Base-by-base conservation (phyloP, 768 basidiomycete genomes). In the Leucocoprinus birnbaumii region DNA sequence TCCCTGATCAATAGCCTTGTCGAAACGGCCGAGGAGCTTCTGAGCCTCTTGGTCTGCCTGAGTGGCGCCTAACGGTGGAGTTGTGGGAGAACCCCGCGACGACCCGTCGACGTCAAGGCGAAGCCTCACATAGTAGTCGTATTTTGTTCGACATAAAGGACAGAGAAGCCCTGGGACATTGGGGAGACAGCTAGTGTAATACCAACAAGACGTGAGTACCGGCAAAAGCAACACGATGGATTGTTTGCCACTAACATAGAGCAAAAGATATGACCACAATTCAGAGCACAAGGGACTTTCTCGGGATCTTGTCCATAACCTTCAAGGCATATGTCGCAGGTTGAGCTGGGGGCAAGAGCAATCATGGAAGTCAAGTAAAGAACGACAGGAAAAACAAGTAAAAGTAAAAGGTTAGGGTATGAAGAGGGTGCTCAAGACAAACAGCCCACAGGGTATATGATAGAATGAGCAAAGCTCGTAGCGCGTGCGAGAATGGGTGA, bases 291-390 rank as follows among this genome's bases (percentile, higher is more conserved):
- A 48, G 87, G 87, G 7, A 78, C 74, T 38, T 38, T 38, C 64
- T 80, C 84, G 44, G 60, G 60, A 48, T 79, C 80, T 51, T 66
- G 66, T 48, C 74, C 74, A 65, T 85, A 89, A 27, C 71, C 68
- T 61, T 90, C 87, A 61, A 85, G 76, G 71, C 89, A 91, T 63
- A 90, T 79, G 71, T 90, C 88, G 77, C 88, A 91, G 47, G 75
- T 73, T 62, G 88, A 89, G 62, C 78, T 78, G 57, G 80, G 65
- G 62, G 80, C 80, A 66, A 87, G 66, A 67, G 78, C 80, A 62
- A 90, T 79, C 89, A 90, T 89, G 57, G 58, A 59, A 52, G 55
- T 58, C 61, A 59, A 71, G 68, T 71, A 68, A 68, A 61, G 65
- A 67, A 45, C 51, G 63, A 65, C 66, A 58, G 62, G 22, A 38